phyloP scores from a whole-genome alignment of 176 grass and related monocot genomes.

The Themeda triandra region DNA sequence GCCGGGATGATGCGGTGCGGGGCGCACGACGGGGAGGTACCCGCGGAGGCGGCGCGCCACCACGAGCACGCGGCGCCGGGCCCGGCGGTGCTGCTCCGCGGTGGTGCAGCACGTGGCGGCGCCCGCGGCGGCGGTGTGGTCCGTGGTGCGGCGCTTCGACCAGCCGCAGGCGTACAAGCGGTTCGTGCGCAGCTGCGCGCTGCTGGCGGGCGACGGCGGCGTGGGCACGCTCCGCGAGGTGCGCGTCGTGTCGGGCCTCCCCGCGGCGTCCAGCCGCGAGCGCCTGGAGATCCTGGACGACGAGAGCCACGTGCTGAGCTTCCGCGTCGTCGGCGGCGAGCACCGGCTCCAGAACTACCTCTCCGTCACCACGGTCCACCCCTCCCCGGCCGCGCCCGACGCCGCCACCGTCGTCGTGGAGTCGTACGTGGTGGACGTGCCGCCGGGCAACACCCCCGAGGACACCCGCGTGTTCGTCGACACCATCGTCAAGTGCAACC shows the following conservation, averaged over 20 bases:
- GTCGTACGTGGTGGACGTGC: conserved; percentile 95
- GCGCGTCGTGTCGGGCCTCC: conserved; percentile 83
- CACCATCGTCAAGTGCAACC: conserved; percentile 97
- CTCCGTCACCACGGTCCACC: conserved; percentile 83
- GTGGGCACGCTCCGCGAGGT: conserved; percentile 92
- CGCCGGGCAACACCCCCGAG: conserved; percentile 82
- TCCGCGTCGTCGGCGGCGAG: conserved; percentile 91
- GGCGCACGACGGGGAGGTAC: conserved; percentile 54
- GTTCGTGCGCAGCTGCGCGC: conserved; percentile 83
- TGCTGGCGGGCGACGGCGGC: conserved; percentile 72
- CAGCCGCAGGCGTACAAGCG: conserved; percentile 89
- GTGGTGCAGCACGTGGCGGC: conserved; percentile 82
- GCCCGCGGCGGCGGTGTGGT: conserved; percentile 72
- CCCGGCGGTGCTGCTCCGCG: conserved; percentile 80
- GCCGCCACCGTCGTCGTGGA: conserved; percentile 79
- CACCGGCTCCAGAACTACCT: conserved; percentile 85
- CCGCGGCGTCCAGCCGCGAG: conserved; percentile 79
- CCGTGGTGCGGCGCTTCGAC: conserved; percentile 91
- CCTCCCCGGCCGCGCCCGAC: conserved; percentile 42
- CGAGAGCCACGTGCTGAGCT: conserved; percentile 87
- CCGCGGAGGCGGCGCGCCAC: conserved; percentile 64
- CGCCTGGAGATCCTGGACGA: conserved; percentile 93
- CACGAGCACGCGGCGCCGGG: conserved; percentile 59
- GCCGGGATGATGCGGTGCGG: conserved; percentile 16
- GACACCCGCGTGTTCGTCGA: conserved; percentile 89